Evolutionary conservation across 2,329 filamentous ascomycete species (phyloP).

Genomic region (Chaetomiaceae sp.): DNA sequence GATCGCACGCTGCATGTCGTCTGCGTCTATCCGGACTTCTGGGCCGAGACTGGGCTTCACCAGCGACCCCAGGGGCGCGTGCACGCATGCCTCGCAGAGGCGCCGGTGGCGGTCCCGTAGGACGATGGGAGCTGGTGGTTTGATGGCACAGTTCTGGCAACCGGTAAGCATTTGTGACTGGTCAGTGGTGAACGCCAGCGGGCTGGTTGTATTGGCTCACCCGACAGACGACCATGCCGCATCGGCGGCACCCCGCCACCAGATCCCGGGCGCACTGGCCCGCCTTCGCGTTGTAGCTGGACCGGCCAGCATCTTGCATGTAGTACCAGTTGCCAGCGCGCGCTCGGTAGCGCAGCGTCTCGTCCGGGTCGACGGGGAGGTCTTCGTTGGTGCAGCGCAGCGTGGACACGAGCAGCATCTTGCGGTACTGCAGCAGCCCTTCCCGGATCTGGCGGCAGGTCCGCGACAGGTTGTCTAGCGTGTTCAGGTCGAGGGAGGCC

Average conservation of each 20-base stretch:
- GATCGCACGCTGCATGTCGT: constrained; percentile 50
- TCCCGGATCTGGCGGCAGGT: constrained; percentile 75
- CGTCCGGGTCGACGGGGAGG: constrained; percentile 47
- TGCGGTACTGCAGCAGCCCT: constrained; percentile 72
- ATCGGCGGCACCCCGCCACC: constrained; percentile 76
- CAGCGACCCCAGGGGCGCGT: constrained; percentile 59
- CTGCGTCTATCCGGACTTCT: constrained; percentile 42
- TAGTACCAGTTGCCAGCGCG: constrained; percentile 54
- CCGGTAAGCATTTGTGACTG: neutral
- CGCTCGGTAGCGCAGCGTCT: constrained; percentile 52
- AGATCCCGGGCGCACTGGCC: constrained; percentile 80
- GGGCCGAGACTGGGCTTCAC: constrained; percentile 40
- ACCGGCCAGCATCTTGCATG: constrained; percentile 44
- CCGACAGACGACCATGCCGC: constrained; percentile 71
- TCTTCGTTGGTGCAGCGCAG: constrained; percentile 74
- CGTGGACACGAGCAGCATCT: constrained; percentile 65
- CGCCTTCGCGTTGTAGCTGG: constrained; percentile 57
- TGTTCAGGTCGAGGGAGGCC: constrained; percentile 75
- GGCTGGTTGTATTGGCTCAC: no score
- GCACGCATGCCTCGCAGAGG: constrained; percentile 69
- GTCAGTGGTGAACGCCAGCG: constrained; percentile 7
- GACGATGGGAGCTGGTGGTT: constrained; percentile 62
- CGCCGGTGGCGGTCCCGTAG: constrained; percentile 73
- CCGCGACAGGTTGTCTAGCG: constrained; percentile 73
- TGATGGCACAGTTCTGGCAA: constrained; percentile 78